Conservation (phyloP, 2,329 filamentous ascomycete species). For the Lachnellula cervina region DNA sequence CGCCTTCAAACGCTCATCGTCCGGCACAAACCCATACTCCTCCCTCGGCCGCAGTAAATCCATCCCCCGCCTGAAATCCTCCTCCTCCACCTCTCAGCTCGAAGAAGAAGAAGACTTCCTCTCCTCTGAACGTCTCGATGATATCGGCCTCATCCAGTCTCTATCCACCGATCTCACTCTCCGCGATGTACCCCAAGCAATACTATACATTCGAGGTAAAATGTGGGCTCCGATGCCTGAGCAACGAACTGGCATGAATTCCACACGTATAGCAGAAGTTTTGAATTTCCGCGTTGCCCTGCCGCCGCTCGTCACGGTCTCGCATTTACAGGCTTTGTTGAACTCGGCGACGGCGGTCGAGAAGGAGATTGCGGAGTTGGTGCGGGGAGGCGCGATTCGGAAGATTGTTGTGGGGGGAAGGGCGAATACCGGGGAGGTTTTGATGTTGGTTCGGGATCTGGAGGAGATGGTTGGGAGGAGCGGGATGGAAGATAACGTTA, state of each 20-base stretch:
- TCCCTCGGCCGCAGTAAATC: conserved; percentile 28
- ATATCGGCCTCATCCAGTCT: conserved; percentile 51
- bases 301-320: conserved; percentile 60
- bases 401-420: conserved; percentile 58
- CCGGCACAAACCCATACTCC: conserved; percentile 25
- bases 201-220: conserved; percentile 53
- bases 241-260: conserved; percentile 55
- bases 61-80: conserved; percentile 13
- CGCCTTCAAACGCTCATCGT: conserved; percentile 24
- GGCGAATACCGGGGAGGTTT: conserved; percentile 55
- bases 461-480: conserved; percentile 41
- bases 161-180: conserved; percentile 53
- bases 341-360: conserved; percentile 60
- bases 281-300: conserved; percentile 55
- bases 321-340: conserved; percentile 62
- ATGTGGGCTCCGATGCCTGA: conserved; percentile 64
- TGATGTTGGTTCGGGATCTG: conserved; percentile 56
- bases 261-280: conserved; percentile 56
- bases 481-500: conserved; percentile 39
- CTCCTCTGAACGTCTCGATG: conserved; percentile 48
- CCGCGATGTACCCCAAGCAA: conserved; percentile 59
- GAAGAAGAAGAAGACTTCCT: conserved; percentile 35
- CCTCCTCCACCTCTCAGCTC: conserved; percentile 3
- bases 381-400: conserved; percentile 51
- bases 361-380: conserved; percentile 60